Evolutionary conservation across 495 filamentous ascomycete species (phyloP).

Genomic region (Aspergillus steynii): DNA sequence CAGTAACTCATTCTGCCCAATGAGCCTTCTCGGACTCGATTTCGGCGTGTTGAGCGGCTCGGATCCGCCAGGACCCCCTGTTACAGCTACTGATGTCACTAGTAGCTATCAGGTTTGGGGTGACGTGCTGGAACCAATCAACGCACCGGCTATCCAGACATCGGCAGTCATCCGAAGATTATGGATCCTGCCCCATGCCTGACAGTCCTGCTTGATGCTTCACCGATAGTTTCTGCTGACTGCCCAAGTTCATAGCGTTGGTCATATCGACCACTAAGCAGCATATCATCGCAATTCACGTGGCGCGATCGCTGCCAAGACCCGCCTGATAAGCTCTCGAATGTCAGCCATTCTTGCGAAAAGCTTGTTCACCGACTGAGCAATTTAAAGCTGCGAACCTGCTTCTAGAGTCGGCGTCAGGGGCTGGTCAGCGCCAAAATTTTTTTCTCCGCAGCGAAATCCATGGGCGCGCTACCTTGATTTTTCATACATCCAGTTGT

Average conservation of each 20-base stretch:
- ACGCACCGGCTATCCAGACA: neutral
- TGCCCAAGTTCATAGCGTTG: neutral
- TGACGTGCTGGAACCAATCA: neutral
- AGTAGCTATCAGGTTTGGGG: neutral
- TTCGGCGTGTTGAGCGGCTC: no score
- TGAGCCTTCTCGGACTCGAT: no score
- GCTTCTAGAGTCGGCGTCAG: neutral
- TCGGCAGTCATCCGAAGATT: neutral
- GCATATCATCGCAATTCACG: neutral
- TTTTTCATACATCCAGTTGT: neutral
- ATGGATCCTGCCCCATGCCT: neutral
- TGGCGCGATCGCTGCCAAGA: neutral
- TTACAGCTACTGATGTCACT: neutral
- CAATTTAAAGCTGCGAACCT: neutral
- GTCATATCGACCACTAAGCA: neutral
- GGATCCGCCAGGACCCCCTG: no score
- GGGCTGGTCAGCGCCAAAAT: neutral
- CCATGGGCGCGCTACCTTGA: neutral
- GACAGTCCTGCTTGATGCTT: neutral
- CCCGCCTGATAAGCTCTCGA: neutral
- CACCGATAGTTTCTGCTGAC: neutral
- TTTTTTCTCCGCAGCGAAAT: neutral
- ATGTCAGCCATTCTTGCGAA: neutral
- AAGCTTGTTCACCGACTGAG: conserved; percentile 11
- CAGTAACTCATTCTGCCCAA: no score